Percentiles rank a stretch among this genome's conserved stretches.
phyloP scores from a whole-genome alignment of 2,329 filamentous ascomycete genomes.

The Camptophora hylomeconis region DNA sequence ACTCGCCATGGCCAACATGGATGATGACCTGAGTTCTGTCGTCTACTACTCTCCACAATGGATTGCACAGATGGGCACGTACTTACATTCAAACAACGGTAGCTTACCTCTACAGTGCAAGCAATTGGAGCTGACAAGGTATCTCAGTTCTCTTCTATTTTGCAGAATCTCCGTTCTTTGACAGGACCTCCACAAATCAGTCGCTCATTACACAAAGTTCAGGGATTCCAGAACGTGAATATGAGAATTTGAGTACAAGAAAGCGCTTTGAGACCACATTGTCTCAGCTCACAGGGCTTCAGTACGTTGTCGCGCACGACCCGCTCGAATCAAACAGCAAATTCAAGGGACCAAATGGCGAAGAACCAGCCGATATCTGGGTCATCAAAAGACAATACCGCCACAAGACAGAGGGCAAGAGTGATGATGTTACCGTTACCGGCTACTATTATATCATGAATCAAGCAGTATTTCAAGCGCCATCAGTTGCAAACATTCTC shows the following conservation, averaged over 20 bases:
- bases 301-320: conserved; percentile 47
- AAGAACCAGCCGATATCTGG: conserved; percentile 41
- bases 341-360: conserved; percentile 24
- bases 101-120: background rate
- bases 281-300: conserved; percentile 41
- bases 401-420: conserved; percentile 27
- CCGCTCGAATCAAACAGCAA: conserved; percentile 36
- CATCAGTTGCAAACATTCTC: conserved; percentile 45
- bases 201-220: conserved; percentile 38
- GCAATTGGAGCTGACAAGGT: conserved; percentile 2
- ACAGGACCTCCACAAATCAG: conserved; percentile 47
- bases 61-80: conserved; percentile 15
- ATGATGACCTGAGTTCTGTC: conserved; percentile 12
- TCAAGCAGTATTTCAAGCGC: conserved; percentile 48
- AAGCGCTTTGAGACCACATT: conserved; percentile 43
- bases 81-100: conserved; percentile 18
- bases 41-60: conserved; percentile 14
- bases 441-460: conserved; percentile 50
- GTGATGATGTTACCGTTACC: conserved; percentile 40
- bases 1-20: conserved; percentile 1
- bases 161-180: conserved; percentile 50
- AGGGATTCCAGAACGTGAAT: conserved; percentile 34
- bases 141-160: conserved; percentile 47
- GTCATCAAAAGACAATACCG: conserved; percentile 47
- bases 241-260: conserved; percentile 40